Evolutionary conservation across 1,284 basidiomycete genomes (phyloP).

Genomic region (Cystobasidium slooffiae): DNA sequence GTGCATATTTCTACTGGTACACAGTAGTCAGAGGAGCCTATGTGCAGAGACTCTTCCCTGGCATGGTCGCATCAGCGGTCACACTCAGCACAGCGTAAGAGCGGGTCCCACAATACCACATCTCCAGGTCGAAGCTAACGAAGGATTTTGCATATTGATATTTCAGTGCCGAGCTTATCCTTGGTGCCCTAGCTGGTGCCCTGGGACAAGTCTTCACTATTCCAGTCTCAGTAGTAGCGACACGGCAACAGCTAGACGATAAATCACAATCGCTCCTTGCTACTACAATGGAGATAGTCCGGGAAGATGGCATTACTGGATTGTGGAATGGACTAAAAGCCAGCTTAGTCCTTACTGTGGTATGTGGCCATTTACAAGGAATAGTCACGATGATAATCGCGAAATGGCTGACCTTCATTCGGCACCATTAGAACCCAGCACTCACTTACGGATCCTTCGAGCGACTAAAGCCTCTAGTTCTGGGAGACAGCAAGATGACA

Average conservation of each 20-base stretch:
- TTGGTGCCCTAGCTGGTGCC: constrained; percentile 90
- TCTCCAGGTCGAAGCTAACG: not conserved
- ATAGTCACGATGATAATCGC: constrained; percentile 56
- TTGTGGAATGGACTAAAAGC: constrained; percentile 95
- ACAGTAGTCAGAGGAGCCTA: constrained; percentile 84
- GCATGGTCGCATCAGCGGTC: constrained; percentile 25
- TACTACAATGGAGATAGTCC: constrained; percentile 83
- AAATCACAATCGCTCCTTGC: constrained; percentile 64
- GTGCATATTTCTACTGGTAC: constrained; percentile 99
- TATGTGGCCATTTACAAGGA: not conserved
- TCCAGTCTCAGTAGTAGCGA: constrained; percentile 95
- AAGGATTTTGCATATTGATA: not conserved
- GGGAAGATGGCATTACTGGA: constrained; percentile 88
- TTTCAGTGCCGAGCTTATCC: constrained; percentile 70
- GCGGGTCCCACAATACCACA: not conserved
- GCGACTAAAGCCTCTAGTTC: constrained; percentile 71
- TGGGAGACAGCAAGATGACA: constrained; percentile 67
- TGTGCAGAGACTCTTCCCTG: constrained; percentile 66
- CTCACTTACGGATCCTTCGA: constrained; percentile 98
- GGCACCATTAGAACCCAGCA: constrained; percentile 72
- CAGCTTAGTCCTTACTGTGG: constrained; percentile 79
- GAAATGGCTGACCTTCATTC: constrained; percentile 96
- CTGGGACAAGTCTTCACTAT: constrained; percentile 98
- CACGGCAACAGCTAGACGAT: constrained; percentile 80
- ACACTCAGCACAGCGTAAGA: constrained; percentile 51